Base-by-base conservation (phyloP, 306 rosid species). In the Prinsepia uniflora region DNA sequence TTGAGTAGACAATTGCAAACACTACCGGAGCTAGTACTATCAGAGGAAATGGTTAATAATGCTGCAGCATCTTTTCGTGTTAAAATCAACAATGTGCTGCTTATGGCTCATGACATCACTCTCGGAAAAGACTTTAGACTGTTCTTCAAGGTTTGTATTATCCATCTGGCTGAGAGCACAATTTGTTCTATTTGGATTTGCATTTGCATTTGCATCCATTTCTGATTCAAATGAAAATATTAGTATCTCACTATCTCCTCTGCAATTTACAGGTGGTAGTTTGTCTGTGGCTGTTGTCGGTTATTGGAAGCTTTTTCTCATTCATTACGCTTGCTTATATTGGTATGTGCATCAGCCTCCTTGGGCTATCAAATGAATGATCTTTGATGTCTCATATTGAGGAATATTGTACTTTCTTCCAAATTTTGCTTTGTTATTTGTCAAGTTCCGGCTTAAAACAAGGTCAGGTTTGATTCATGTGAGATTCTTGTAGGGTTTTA, bases 51-150 rank as follows among this genome's bases (percentile, higher is more conserved):
- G 91, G 98, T 94, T 54, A 84, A 84, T 68, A 84, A 79, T 34
- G 98, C 82, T 17, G 98, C 98, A 13, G 97, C 98, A 70, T 86
- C 98, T 19, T 70, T 90, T 80, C 98, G 98, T 39, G 98, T 84
- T 41, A 94, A 89, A 83, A 82, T 94, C 82, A 90, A 94, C 45
- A 85, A 80, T 67, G 79, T 83, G 70, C 87, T 94, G 69, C 90
- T 86, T 79, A 83, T 94, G 84, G 98, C 98, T 77, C 98, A 94
- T 68, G 96, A 89, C 72, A 90, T 94, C 83, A 86, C 98, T 72
- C 81, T 94, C 65, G 98, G 98, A 77, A 94, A 90, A 75, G 97
- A 94, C 79, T 94, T 94, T 79, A 86, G 70, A 75, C 78, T 86
- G 45, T 90, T 94, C 80, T 90, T 90, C 75, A 90, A 91, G 97